Conservation (phyloP, 1,139 yeast species). For the Geotrichum reessii region DNA sequence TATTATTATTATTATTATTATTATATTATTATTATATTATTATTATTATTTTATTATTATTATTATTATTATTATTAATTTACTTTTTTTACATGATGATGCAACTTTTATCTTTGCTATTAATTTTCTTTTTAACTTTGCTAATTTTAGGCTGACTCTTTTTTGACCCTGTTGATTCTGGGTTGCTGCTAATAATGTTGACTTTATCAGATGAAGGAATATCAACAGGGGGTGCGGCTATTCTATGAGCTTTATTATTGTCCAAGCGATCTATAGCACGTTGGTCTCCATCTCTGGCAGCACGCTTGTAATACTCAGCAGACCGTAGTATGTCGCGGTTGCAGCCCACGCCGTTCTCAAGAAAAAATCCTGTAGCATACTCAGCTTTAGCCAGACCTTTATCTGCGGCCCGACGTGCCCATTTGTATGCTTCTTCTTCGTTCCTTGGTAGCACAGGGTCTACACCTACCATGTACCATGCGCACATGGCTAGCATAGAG, state of each 20-base stretch:
- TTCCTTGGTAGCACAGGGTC: conserved; percentile 75
- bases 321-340: conserved; percentile 53
- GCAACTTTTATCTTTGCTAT: background rate
- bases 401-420: conserved; percentile 86
- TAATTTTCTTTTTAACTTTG: background rate
- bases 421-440: conserved; percentile 82
- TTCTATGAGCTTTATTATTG: background rate
- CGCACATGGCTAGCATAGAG: conserved; percentile 93
- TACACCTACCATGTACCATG: conserved; percentile 92
- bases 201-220: background rate
- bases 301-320: conserved; percentile 67
- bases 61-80: too few species aligned
- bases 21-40: too few species aligned
- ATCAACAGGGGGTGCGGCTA: background rate
- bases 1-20: too few species aligned
- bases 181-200: background rate
- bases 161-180: background rate
- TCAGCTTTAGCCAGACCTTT: conserved; percentile 76
- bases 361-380: conserved; percentile 77
- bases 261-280: conserved; percentile 44
- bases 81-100: background rate
- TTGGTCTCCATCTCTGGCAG: conserved; percentile 68
- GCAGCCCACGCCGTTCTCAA: conserved; percentile 86
- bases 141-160: background rate
- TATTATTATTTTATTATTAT: too few species aligned